phyloP scores from a whole-genome alignment of 257 asterid genomes.

The Schizonepeta tenuifolia region DNA sequence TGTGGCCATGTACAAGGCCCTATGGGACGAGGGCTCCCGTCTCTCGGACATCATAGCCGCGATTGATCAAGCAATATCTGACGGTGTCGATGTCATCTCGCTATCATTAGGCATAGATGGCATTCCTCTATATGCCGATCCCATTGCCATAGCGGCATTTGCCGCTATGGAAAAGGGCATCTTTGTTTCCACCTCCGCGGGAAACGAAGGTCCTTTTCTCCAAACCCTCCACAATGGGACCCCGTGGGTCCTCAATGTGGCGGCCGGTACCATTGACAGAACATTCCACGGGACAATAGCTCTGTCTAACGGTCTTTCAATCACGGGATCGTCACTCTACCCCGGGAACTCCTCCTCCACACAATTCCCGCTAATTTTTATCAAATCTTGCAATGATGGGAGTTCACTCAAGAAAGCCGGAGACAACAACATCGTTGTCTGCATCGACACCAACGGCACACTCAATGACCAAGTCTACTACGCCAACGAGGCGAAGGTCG shows the following conservation, averaged over 20 bases:
- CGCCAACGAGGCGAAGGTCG: conserved; percentile 35
- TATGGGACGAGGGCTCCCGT: conserved; percentile 57
- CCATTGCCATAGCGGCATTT: conserved; percentile 63
- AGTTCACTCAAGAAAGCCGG: conserved; percentile 33
- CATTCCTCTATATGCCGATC: conserved; percentile 48
- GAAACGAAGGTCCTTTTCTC: conserved; percentile 60
- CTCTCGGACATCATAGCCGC: conserved; percentile 70
- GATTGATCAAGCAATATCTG: conserved; percentile 62
- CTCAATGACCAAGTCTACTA: conserved; percentile 46
- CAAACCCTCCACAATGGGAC: conserved; percentile 59
- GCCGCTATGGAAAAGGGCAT: conserved; percentile 79
- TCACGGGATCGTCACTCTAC: conserved; percentile 56
- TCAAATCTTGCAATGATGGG: conserved; percentile 36
- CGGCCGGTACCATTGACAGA: conserved; percentile 71
- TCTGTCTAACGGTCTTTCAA: conserved; percentile 52
- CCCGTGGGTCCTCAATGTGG: conserved; percentile 82
- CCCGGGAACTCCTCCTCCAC: conserved; percentile 49
- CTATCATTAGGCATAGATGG: conserved; percentile 62
- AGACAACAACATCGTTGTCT: conserved; percentile 47
- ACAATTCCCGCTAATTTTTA: conserved; percentile 36
- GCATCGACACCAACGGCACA: conserved; percentile 48
- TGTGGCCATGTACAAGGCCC: conserved; percentile 70
- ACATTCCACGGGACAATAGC: conserved; percentile 48
- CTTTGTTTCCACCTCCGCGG: conserved; percentile 72
- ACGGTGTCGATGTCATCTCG: conserved; percentile 68